Evolutionary conservation across 2,329 filamentous ascomycete genomes (phyloP), one percentile per base, ranked within the genome.

Genomic region (Akanthomyces lecanii): DNA sequence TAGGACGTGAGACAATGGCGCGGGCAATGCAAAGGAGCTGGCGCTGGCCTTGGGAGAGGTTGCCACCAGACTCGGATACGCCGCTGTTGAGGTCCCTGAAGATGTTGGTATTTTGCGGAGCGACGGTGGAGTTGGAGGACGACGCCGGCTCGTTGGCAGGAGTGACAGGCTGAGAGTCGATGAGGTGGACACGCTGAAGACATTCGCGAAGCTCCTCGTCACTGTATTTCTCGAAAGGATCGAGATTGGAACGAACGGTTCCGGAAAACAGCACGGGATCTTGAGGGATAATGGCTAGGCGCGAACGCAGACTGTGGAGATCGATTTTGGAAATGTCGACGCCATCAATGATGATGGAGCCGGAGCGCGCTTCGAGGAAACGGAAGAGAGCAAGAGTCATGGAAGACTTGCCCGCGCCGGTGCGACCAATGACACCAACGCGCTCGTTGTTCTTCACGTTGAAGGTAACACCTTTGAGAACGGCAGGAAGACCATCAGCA

Each of bases 181-280:
- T 75, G n/a, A 93, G 82, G 69, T 91, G 88, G 6, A 92, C 90
- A 7, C 89, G 84, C 47, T 82, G 79, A 0, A 95, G 79, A 0
- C 86, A 89, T 67, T 91, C 88, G 44, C 82, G 81, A 4, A 95
- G 83, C 69, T 90, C 87, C 0, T 77, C 79, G 66, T 94, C 90
- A 1, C 79, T 82, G 70, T 91, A 85, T 64, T 89, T 80, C 61
- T 88, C 80, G 68, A 93, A 92, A 0, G 90, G 88, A 70, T 95
- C 91, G 5, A 95, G 81, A 69, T 94, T 94, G 50, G 82, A 86
- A 48, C 90, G 82, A 23, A 95, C 79, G 0, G 90, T 92, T 25
- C 91, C 91, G 0, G 88, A 90, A 76, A 95, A 94, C 7, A 95
- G 81, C 1, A 93, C 89, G 0, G 91, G 90, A 67, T 94, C 90